Evolutionary conservation across 352 stramenopile species (phyloP), one percentile per base, ranked within the genome.

Genomic region (Globisporangium cylindrosporum): DNA sequence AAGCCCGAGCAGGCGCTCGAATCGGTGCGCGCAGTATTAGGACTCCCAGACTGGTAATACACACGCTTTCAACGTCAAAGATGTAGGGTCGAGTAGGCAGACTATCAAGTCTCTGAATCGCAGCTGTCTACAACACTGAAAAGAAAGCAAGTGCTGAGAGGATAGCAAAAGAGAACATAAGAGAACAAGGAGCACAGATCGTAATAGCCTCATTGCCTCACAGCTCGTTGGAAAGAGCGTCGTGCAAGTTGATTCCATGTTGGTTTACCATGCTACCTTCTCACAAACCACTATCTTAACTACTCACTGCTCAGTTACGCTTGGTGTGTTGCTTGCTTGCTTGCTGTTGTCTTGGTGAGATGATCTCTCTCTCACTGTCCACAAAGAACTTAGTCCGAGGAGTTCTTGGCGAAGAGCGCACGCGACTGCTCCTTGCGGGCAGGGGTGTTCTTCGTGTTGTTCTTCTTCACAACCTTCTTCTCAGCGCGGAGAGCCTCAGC

Each of bases 391-490:
- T 92, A 94, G 76, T 94, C 86, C 63, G 84, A 73, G 67, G 69
- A 77, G 84, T 94, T 94, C 82, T 94, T 94, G 65, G 78, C 76
- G 77, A 88, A 92, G 66, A 94, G 71, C 64, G 86, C 84, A 38
- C 84, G 83, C 71, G 79, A 90, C 77, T 94, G 86, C 59, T 82
- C 72, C 76, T 88, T 88, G 78, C 86, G 83, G 73, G 88, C 88
- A 34, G 85, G 74, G 69, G 88, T 80, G 66, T 78, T 83, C 72
- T 86, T 78, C 78, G 91, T 92, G 64, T 89, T 94, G 78, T 92
- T 96, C 69, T 83, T 82, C 78, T 92, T 96, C 8, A 94, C 68
- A 43, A 79, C 83, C 85, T 97, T 98, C 74, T 98, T 97, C 61
- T 93, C 89, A 70, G 87, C 93, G 76, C 93, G 86, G 27, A 94